Base-by-base conservation (phyloP, 2,329 filamentous ascomycete genomes). In the Pyrenophora seminiperda region DNA sequence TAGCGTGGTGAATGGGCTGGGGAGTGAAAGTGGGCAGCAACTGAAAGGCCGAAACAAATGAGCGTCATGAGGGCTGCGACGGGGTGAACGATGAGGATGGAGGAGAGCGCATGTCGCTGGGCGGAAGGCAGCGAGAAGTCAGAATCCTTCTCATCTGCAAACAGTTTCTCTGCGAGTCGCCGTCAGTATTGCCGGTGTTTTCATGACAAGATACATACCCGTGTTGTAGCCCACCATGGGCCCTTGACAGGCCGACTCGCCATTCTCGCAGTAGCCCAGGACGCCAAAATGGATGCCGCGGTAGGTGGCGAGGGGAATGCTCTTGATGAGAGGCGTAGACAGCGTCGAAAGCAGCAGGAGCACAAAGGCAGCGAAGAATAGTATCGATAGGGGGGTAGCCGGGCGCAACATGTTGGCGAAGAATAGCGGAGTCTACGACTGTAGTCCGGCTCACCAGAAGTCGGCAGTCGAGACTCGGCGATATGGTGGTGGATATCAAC, bases 1-100 rank as follows among this genome's bases (percentile, higher is more conserved):
- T 92, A 99, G 64, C 90, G 85, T 20, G 91, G 86, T 27, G 94
- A 97, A 73, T 97, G 93, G 7, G 91, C 89, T 13, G 93, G 89
- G 17, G 85, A 83, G 69, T 96, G 93, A 62, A 96, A 84, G 73
- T 99, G 94, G 20, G 92, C 89, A 32, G 88, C 83, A 27, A 86
- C 80, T 14, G 92, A 88, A 66, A 99, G 81, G 47, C 86, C 81
- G 60, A 96, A 85, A 80, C 93, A 93, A 68, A 96, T 79, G 44
- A 99, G 81, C 10, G 90, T 92, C 60, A 97, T 80, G 29, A 96
- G 77, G 10, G 91, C 90, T 38, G 94, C 94, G 50, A 99, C 83
- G 1, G 94, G 94, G 71, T 99, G 94, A 19, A 97, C 85, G 61
- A 99, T 88, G 47, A 99, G 83, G 57, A 97, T 91, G 34, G 88